Evolutionary conservation across 352 stramenopile genomes (phyloP).

Genomic region (Phytophthora vignae): DNA sequence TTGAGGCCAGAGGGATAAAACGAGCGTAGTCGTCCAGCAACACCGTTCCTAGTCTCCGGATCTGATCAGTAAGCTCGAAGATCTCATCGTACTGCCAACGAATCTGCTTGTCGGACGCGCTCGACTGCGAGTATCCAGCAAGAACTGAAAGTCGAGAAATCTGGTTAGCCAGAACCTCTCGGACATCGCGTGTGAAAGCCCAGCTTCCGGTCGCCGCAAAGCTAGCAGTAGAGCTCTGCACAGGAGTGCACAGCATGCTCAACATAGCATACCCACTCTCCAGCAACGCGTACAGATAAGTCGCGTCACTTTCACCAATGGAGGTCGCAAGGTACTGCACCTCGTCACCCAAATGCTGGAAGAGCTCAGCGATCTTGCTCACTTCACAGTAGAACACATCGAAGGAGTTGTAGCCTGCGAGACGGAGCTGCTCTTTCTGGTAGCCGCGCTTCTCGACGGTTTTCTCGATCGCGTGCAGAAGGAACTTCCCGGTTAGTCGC

Average conservation of each 20-base stretch:
- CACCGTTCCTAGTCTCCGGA: conserved; percentile 56
- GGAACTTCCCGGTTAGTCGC: conserved; percentile 60
- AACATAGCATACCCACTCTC: conserved; percentile 79
- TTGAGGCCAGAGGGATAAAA: conserved; percentile 48
- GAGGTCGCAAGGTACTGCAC: conserved; percentile 60
- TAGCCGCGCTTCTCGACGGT: conserved; percentile 81
- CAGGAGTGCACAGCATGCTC: conserved; percentile 60
- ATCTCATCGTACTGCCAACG: conserved; percentile 67
- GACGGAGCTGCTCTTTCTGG: conserved; percentile 76
- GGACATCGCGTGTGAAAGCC: conserved; percentile 68
- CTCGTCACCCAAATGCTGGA: conserved; percentile 60
- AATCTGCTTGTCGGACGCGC: conserved; percentile 38
- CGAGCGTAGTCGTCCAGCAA: conserved; percentile 66
- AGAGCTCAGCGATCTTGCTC: conserved; percentile 80
- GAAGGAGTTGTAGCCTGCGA: conserved; percentile 87
- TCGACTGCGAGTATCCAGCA: conserved; percentile 52
- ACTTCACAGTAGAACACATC: conserved; percentile 91
- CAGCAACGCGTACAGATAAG: conserved; percentile 67
- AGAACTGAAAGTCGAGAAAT: conserved; percentile 63
- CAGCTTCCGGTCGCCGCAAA: conserved; percentile 61
- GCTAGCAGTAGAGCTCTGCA: conserved; percentile 35
- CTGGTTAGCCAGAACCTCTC: conserved; percentile 70
- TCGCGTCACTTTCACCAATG: conserved; percentile 66
- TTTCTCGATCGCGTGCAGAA: conserved; percentile 80
- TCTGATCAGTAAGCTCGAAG: conserved; percentile 72